phyloP scores from a whole-genome alignment of 2,329 filamentous ascomycete genomes.

The Apiospora saccharicola region DNA sequence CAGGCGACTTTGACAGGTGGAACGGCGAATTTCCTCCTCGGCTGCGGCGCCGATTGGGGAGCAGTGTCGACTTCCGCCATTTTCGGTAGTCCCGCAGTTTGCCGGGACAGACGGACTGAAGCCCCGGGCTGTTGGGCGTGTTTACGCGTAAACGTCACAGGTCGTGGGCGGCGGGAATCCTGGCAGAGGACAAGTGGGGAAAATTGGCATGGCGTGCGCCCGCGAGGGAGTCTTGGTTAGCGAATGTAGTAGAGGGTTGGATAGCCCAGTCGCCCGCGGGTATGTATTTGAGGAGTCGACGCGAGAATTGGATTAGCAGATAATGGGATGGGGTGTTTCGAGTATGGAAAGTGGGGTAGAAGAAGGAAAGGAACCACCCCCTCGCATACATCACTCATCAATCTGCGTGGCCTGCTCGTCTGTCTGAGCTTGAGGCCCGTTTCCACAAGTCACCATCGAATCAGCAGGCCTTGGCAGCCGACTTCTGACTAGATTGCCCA shows the following conservation, averaged over 20 bases:
- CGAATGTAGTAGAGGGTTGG: constrained; percentile 14
- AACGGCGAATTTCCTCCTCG: constrained; percentile 51
- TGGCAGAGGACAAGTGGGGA: constrained; percentile 18
- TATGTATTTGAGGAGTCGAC: constrained; percentile 19
- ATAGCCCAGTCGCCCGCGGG: constrained; percentile 13
- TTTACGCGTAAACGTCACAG: neutral
- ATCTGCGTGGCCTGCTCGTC: neutral
- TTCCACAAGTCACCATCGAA: no score
- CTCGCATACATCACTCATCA: neutral
- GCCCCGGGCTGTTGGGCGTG: neutral
- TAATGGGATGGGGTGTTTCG: constrained; percentile 4
- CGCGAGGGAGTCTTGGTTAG: neutral
- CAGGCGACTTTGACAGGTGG: constrained; percentile 60
- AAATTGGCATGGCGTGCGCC: neutral
- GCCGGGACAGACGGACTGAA: constrained; percentile 13
- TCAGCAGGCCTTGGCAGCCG: no score
- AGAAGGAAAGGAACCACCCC: neutral
- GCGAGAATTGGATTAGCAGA: constrained; percentile 16
- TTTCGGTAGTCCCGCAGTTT: constrained; percentile 9
- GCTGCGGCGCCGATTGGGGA: constrained; percentile 19
- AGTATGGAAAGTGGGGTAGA: constrained; percentile 2
- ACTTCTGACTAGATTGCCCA: no score
- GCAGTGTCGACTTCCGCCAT: constrained; percentile 13
- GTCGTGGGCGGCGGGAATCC: constrained; percentile 20
- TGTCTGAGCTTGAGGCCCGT: neutral